A percentile compares a stretch with the other conserved stretches of the same genome.
Conservation (phyloP, 768 basidiomycete genomes). For the Xanthoconium purpureum region DNA sequence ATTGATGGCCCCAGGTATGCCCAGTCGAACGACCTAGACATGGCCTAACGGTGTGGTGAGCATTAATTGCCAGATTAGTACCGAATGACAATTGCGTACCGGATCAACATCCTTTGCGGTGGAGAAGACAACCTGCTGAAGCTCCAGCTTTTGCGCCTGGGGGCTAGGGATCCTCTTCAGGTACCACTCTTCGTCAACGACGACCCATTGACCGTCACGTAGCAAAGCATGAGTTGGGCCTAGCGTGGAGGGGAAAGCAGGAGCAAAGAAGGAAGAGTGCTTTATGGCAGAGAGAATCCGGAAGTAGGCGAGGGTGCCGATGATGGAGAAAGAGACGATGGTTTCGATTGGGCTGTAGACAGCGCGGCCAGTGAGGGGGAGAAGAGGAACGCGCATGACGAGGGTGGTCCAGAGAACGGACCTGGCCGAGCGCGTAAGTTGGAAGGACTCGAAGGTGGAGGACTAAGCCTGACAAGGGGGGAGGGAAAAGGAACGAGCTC, state of each 20-base stretch:
- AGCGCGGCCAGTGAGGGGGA: slow-evolving; percentile 68
- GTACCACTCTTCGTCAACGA: slow-evolving; percentile 55
- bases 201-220: slow-evolving; percentile 58
- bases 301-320: slow-evolving; percentile 93
- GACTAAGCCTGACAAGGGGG: no score
- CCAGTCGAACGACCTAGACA: slow-evolving; percentile 33
- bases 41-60: slow-evolving; percentile 21
- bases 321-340: slow-evolving; percentile 84
- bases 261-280: slow-evolving; percentile 76
- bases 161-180: slow-evolving; percentile 32
- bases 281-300: slow-evolving; percentile 89
- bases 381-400: slow-evolving; percentile 56
- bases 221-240: slow-evolving; percentile 57
- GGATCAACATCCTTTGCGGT: slow-evolving; percentile 34
- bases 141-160: slow-evolving; percentile 46
- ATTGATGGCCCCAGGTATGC: slow-evolving; percentile 43
- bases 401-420: not conserved
- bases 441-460: no score
- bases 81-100: slow-evolving; percentile 22
- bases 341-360: slow-evolving; percentile 83
- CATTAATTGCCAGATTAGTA: not conserved
- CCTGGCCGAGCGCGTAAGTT: no score
- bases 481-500: not conserved
- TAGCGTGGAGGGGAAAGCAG: slow-evolving; percentile 45
- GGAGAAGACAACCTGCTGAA: slow-evolving; percentile 69